Percentiles rank a stretch among this genome's conserved stretches.
phyloP scores from a whole-genome alignment of 441 rosid species.

The Pelargonium myrrhifolium region DNA sequence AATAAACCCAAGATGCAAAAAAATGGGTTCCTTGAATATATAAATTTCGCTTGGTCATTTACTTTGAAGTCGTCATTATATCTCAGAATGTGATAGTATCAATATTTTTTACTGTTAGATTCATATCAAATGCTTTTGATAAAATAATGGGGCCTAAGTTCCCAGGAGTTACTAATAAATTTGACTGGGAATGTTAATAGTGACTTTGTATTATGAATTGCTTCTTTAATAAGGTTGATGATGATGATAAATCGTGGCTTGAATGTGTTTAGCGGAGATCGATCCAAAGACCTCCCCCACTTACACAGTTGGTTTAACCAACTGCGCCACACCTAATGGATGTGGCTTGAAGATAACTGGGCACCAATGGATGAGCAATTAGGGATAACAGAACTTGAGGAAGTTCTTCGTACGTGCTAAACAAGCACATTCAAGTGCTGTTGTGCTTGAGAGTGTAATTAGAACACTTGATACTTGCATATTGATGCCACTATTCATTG shows the following conservation, averaged over 20 bases:
- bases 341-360: conserved; percentile 98
- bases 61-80: background rate
- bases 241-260: conserved; percentile 70
- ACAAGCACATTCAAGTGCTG: conserved; percentile 92
- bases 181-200: background rate
- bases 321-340: too few species aligned
- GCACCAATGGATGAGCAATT: conserved; percentile 90
- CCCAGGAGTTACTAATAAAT: background rate
- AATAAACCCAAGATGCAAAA: too few species aligned
- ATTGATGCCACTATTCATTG: conserved; percentile 16
- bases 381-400: conserved; percentile 60
- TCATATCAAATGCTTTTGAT: background rate
- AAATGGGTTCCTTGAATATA: background rate
- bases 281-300: too few species aligned
- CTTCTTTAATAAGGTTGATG: conserved; percentile 40
- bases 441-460: conserved; percentile 97
- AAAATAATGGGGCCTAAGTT: background rate
- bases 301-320: too few species aligned
- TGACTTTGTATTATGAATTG: background rate
- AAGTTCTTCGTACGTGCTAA: conserved; percentile 65
- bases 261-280: too few species aligned
- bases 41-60: too few species aligned
- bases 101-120: background rate
- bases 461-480: conserved; percentile 22
- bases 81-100: background rate